Evolutionary conservation across 352 stramenopile genomes (phyloP), one percentile per base, ranked within the genome.

Genomic region (Pythium coloratum): DNA sequence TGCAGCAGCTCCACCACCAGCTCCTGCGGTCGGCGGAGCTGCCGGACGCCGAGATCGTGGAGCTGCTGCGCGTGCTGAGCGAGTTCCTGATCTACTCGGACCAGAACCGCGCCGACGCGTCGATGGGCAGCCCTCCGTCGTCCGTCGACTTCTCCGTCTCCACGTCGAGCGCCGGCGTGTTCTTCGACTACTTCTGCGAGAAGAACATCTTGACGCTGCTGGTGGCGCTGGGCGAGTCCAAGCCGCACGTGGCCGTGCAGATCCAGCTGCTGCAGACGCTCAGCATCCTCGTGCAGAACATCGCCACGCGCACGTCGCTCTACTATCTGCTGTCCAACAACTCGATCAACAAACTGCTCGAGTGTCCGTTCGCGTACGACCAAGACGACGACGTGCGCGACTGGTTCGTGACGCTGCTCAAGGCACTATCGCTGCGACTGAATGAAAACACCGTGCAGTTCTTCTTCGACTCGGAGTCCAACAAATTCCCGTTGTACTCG

Each of bases 141-240:
- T 34, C 67, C n/a, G 59, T 78, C 26, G 65, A 69, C 6, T 72
- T 76, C 49, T 59, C 51, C 28, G 57, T 58, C 9, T 65, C 68
- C 3, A 67, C 74, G 16, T 50, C 64, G 16, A 63, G 73, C 57
- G 76, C 81, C 1, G 86, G 80, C 50, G 73, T 81, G 59, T 94
- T 98, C 60, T 98, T 98, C 74, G 92, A 98, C 68, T 99, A 98
- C 78, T 98, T 99, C 76, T 98, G 93, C 66, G 95, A 99, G 76
- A 98, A 98, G 66, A 98, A 97, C 71, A 97, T 98, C 50, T 72
- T 98, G 3, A 82, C 82, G 14, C 77, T 98, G 57, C 81, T 99
- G 12, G 80, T 99, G 9, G 82, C 97, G 49, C 55, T 96, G 24
- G 90, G 87, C 55, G 73, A 78, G 32, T 85, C 81, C 38, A 24